A percentile compares a stretch with the other conserved stretches of the same genome.
Evolutionary conservation across 1,284 basidiomycete genomes (phyloP).

Genomic region (Sphaerobolus stellatus): DNA sequence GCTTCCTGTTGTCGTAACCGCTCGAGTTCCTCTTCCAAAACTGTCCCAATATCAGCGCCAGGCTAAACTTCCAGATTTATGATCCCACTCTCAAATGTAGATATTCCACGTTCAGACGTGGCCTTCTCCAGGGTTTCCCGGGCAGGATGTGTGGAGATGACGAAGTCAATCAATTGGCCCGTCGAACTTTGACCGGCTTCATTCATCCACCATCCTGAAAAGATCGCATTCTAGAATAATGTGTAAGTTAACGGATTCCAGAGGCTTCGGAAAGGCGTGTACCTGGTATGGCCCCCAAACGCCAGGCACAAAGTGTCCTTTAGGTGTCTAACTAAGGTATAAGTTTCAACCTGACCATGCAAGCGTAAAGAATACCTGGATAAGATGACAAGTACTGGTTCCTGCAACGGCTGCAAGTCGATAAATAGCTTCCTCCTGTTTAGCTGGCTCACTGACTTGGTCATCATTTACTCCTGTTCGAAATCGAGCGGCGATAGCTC

Average conservation of each 20-base stretch:
- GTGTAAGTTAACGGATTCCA: background rate
- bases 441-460: slow-evolving; percentile 41
- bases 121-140: slow-evolving; percentile 65
- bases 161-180: slow-evolving; percentile 96
- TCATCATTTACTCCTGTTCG: slow-evolving; percentile 46
- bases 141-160: slow-evolving; percentile 90
- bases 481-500: slow-evolving; percentile 86
- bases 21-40: slow-evolving; percentile 77
- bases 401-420: slow-evolving; percentile 93
- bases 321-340: slow-evolving; percentile 56
- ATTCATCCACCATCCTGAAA: slow-evolving; percentile 98
- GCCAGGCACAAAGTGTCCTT: slow-evolving; percentile 86
- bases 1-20: slow-evolving; percentile 58
- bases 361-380: slow-evolving; percentile 54
- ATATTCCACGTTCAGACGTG: slow-evolving; percentile 33
- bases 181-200: slow-evolving; percentile 98
- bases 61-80: slow-evolving; percentile 13
- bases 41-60: slow-evolving; percentile 41
- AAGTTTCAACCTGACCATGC: background rate
- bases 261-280: slow-evolving; percentile 4
- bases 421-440: slow-evolving; percentile 73
- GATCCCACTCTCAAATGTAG: slow-evolving; percentile 51
- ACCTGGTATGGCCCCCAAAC: slow-evolving; percentile 97
- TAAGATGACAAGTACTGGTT: slow-evolving; percentile 94
- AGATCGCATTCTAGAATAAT: slow-evolving; percentile 66